These are phyloP conservation scores for Stipa capillata DNA, from an alignment of 176 grass and related monocot genomes.

Conservation along the genomic window DNA sequence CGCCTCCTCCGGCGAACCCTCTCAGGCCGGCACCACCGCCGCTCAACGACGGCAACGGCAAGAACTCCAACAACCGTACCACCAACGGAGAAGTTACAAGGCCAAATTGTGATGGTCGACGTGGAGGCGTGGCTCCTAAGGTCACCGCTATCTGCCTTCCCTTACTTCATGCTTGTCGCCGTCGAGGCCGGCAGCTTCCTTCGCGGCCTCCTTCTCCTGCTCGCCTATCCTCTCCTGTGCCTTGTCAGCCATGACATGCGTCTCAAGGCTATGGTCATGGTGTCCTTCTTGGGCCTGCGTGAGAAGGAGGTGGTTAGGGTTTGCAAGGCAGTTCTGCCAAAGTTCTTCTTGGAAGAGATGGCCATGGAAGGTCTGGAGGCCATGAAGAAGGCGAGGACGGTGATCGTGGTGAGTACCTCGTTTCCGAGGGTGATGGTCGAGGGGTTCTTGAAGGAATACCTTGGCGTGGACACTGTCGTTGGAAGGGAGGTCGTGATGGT, in stretches of 20 bases:
- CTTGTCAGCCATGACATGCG: constrained; percentile 21
- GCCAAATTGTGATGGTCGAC: constrained; percentile 43
- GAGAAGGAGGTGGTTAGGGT: constrained; percentile 38
- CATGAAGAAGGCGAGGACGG: constrained; percentile 27
- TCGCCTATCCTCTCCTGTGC: constrained; percentile 32
- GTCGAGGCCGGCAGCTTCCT: constrained; percentile 64
- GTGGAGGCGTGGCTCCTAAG: constrained; percentile 54
- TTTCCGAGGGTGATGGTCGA: constrained; percentile 75
- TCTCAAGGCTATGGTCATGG: constrained; percentile 51
- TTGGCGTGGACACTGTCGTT: constrained; percentile 42
- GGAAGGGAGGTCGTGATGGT: constrained; percentile 39
- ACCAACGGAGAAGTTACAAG: constrained; percentile 6
- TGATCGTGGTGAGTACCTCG: constrained; percentile 32
- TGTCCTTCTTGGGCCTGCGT: constrained; percentile 46
- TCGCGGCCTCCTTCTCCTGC: constrained; percentile 52
- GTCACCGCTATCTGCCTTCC: constrained; percentile 50
- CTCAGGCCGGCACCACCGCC: background rate
- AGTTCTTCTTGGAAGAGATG: constrained; percentile 59
- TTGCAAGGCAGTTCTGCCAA: constrained; percentile 54
- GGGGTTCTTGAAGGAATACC: constrained; percentile 57
- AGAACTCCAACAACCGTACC: background rate
- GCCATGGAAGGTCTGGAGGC: constrained; percentile 47
- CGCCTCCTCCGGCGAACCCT: constrained; percentile 40
- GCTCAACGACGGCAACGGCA: background rate
- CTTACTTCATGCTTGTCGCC: constrained; percentile 93